These are phyloP conservation scores for Orbilia blumenaviensis DNA, from an alignment of 2,329 filamentous ascomycete species.

Conservation along the genomic window DNA sequence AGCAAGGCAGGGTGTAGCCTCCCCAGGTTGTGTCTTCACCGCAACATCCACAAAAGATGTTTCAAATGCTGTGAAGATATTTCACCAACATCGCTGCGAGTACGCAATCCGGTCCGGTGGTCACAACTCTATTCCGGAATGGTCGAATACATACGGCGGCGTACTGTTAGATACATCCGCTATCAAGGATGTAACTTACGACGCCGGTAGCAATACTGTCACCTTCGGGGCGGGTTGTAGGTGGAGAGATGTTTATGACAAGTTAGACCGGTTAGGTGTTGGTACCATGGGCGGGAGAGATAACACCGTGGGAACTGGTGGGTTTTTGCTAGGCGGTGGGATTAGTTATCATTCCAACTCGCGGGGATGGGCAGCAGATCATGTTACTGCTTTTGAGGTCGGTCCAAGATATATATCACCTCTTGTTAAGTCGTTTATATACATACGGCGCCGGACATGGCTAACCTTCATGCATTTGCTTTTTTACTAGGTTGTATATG, in stretches of 20 bases:
- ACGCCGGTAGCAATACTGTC: constrained; percentile 58
- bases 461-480: not conserved
- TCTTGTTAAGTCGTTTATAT: not conserved
- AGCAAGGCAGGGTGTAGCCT: constrained; percentile 29
- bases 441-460: not conserved
- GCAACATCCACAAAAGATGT: constrained; percentile 60
- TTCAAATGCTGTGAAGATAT: constrained; percentile 60
- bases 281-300: constrained; percentile 60
- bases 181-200: constrained; percentile 55
- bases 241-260: constrained; percentile 62
- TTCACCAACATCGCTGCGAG: constrained; percentile 58
- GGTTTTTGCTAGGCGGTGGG: constrained; percentile 61
- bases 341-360: constrained; percentile 60
- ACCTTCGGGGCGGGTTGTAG: constrained; percentile 60
- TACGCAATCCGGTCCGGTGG: constrained; percentile 63
- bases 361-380: constrained; percentile 37
- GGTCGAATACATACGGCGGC: constrained; percentile 61
- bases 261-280: constrained; percentile 59
- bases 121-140: constrained; percentile 60
- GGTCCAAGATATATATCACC: not conserved
- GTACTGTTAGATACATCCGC: constrained; percentile 55
- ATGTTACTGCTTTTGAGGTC: constrained; percentile 36
- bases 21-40: constrained; percentile 39
- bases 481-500: constrained; percentile 37
- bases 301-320: constrained; percentile 61